Evolutionary conservation across 2,329 filamentous ascomycete genomes (phyloP), one percentile per base, ranked within the genome.

Genomic region (Talaromyces sp.): DNA sequence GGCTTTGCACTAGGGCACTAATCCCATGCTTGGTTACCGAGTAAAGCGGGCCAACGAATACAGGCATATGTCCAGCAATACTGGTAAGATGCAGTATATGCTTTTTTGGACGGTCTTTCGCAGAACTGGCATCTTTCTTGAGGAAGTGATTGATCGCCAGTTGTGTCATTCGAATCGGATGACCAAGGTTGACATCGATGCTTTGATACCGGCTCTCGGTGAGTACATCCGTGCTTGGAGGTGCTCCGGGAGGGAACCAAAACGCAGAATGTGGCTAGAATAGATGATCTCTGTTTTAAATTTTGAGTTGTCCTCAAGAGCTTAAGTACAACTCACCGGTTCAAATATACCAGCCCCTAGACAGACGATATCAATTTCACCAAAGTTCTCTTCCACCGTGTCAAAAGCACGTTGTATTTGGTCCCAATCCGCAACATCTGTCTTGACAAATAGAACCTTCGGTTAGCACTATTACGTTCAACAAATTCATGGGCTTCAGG

Each of bases 181-280:
- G 81, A 0, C 77, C 79, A 57, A 83, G 61, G 61, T 82, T 82
- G 68, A 82, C 80, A 60, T 82, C 80, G n/a, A 82, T 53, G 49
- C 72, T 43, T 31, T 74, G 73, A 63, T 81, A 82, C 59, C 77
- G 71, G 19, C 74, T 75, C 5, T 73, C 69, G 32, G 70, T 62
- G 0, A 65, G 68, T 8, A 70, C 64, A 64, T 82, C 80, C 46
- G 67, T 70, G 38, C 79, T 81, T 26, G 70, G 67, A 0, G 70
- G 61, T 4, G 72, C 70, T 11, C 78, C 77, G 1, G 80, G 80
- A 6, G 80, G 78, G 50, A 73, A 67, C 80, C 80, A 82, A 70
- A 82, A 82, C 61, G 77, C 79, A 24, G 73, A 78, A 69, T 73
- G 81, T 51, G 73, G 70, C 31, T 32, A 29, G n/a, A n/a, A n/a